Conservation (phyloP, 2,329 filamentous ascomycete genomes). For the Alternaria dauci region DNA sequence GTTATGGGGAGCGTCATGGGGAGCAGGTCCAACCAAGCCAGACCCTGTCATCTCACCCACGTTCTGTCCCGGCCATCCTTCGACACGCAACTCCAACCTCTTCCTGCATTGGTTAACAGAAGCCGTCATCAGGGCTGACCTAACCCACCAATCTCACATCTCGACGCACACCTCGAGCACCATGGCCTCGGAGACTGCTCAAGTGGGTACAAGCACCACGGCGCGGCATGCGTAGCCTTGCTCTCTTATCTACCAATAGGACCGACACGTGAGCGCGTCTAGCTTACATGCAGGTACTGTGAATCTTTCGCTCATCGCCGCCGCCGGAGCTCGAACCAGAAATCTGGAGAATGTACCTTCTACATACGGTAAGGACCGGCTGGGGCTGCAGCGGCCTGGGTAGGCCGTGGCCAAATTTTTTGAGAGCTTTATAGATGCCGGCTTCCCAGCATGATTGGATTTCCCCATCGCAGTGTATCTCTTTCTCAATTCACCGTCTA, state of each 20-base stretch:
- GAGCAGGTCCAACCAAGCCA: neutral
- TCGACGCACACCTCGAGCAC: slow-evolving; percentile 3
- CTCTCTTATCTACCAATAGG: slow-evolving; percentile 41
- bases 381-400: neutral
- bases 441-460: neutral
- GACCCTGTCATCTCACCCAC: slow-evolving; percentile 13
- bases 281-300: slow-evolving; percentile 42
- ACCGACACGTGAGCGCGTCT: slow-evolving; percentile 38
- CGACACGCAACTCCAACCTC: neutral
- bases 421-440: slow-evolving; percentile 11
- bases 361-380: slow-evolving; percentile 40
- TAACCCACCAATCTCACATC: slow-evolving; percentile 3
- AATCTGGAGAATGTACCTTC: slow-evolving; percentile 36
- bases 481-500: slow-evolving; percentile 3
- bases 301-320: slow-evolving; percentile 31
- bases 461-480: slow-evolving; percentile 1
- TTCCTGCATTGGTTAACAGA: neutral
- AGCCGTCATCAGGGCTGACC: neutral
- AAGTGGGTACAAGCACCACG: slow-evolving; percentile 24
- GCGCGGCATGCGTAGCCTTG: slow-evolving; percentile 32
- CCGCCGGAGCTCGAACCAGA: slow-evolving; percentile 16
- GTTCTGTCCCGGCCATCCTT: slow-evolving; percentile 2
- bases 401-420: slow-evolving; percentile 17
- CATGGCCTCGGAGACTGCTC: slow-evolving; percentile 25
- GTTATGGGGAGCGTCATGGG: neutral